phyloP scores from a whole-genome alignment of 768 basidiomycete species.

The Boletus eberwhitei region DNA sequence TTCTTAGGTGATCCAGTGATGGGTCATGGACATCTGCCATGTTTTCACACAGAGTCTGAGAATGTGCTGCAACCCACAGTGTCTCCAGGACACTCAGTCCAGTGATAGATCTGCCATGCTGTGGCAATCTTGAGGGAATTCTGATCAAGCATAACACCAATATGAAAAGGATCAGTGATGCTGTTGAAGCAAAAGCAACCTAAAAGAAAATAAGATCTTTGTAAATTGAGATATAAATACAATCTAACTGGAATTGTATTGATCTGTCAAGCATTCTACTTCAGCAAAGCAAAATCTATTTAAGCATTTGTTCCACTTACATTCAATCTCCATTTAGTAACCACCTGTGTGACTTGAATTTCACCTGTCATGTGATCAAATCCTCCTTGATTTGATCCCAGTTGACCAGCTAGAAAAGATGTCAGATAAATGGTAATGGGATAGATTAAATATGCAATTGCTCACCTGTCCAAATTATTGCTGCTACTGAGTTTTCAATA shows the following conservation, averaged over 20 bases:
- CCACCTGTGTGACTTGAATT: slow-evolving; percentile 6
- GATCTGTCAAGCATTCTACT: background rate
- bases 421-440: background rate
- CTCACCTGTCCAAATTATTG: slow-evolving; percentile 11
- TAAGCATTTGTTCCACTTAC: background rate
- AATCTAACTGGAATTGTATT: slow-evolving; percentile 12
- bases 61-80: too few species aligned
- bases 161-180: slow-evolving; percentile 4
- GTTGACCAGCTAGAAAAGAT: slow-evolving; percentile 4
- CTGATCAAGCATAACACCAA: background rate
- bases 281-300: background rate
- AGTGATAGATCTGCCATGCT: background rate
- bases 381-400: slow-evolving; percentile 3
- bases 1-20: background rate
- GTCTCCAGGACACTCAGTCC: slow-evolving; percentile 1
- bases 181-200: background rate
- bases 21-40: background rate
- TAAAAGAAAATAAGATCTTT: background rate
- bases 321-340: slow-evolving; percentile 10
- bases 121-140: background rate
- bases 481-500: slow-evolving; percentile 2
- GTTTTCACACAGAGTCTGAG: too few species aligned
- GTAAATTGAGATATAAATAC: background rate
- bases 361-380: background rate
- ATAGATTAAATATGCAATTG: background rate